Evolutionary conservation across 75 land plant genomes (phyloP), one percentile per base, ranked within the genome.

Genomic region (Pseudotsuga menziesii): DNA sequence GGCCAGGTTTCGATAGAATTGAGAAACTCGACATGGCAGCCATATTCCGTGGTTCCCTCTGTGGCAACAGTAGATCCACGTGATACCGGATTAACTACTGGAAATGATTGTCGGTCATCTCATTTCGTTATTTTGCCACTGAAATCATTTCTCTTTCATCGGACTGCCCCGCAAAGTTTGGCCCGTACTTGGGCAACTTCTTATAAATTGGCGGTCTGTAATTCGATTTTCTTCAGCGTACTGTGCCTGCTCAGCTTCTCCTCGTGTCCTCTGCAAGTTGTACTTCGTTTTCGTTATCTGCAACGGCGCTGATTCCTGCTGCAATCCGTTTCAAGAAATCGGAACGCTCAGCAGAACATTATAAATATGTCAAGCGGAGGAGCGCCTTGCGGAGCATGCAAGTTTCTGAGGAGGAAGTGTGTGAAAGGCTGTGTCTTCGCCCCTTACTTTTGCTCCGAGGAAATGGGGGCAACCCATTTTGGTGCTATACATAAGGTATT

Each of bases 401-500:
- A 86, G 80, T 84, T 86, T 59, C 75, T 86, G 55, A 66, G 88
- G 5, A 70, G 88, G 25, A 86, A 86, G 77, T 86, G 88, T 72
- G 87, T 77, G n/a, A 66, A 72, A 41, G 80, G 67, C 4, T 86
- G 88, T 76, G 79, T 86, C 4, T 86, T 86, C 39, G 88, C 88
- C 13, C 88, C 88, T 9, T 80, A 86, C 66, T 86, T 86, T 58
- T 72, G 76, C 15, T 58, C 87, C 3, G 88, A 86, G 67, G 83
- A 86, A 27, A 16, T 32, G 75, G 88, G 88, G 7, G 88, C 88
- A 35, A 78, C 88, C 12, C 87, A 82, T 11, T 86, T 86, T 35
- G 88, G 83, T 5, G 83, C 88, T 3, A 85, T 86, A 9, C 88
- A 86, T 75, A 86, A 86, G 77, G 70, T 86, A 7, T 86, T 86